Conservation (phyloP, 2,329 filamentous ascomycete genomes). For the Penicillium sp. region DNA sequence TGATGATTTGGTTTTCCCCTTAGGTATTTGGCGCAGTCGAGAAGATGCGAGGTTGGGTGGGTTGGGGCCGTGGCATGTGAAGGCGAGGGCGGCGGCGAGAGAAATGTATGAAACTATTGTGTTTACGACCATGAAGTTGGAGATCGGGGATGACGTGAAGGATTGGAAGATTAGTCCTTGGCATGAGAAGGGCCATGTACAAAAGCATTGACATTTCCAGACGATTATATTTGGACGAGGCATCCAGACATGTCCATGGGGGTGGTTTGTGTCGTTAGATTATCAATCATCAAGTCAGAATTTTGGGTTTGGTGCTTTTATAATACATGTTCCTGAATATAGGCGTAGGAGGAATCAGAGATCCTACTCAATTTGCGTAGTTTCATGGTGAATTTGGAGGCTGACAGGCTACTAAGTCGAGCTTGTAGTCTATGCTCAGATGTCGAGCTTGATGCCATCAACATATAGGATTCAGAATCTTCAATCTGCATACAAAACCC, state of each 20-base stretch:
- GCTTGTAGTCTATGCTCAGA: neutral
- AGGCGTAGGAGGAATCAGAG: neutral
- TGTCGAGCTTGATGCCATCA: neutral
- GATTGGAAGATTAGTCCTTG: conserved; percentile 65
- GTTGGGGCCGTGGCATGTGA: conserved; percentile 55
- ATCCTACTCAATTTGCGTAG: no score
- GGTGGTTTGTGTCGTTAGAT: neutral
- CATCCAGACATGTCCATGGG: neutral
- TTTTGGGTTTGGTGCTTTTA: neutral
- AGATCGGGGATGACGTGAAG: conserved; percentile 63
- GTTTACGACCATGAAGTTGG: conserved; percentile 62
- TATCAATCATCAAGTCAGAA: neutral
- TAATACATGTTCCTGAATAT: neutral
- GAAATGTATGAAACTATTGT: conserved; percentile 62
- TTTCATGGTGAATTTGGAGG: neutral
- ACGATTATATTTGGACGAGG: no score
- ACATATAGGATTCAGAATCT: no score
- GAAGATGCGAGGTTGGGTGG: conserved; percentile 62
- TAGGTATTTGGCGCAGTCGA: conserved; percentile 64
- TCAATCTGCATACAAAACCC: no score
- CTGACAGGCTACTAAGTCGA: neutral
- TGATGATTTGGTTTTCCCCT: conserved; percentile 1
- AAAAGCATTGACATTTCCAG: neutral
- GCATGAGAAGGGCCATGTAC: conserved; percentile 34
- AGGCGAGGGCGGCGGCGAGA: conserved; percentile 50